phyloP scores from a whole-genome alignment of 2,329 filamentous ascomycete genomes.

The Xylariaceae sp. region DNA sequence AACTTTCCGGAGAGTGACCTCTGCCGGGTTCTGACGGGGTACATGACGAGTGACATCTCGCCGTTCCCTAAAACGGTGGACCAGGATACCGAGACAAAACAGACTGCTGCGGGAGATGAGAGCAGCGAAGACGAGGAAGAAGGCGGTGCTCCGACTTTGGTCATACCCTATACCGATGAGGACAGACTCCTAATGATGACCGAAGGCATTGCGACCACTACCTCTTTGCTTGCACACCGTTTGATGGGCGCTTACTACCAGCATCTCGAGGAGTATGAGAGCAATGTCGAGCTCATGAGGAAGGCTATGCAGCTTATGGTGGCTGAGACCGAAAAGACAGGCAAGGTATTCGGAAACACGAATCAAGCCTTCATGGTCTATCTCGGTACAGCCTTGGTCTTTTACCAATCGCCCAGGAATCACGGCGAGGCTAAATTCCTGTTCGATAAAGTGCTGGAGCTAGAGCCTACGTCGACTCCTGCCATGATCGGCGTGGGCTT shows the following conservation, averaged over 20 bases:
- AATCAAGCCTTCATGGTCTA: conserved; percentile 67
- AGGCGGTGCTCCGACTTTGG: conserved; percentile 43
- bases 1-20: conserved; percentile 83
- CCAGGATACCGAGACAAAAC: conserved; percentile 9
- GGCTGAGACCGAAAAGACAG: conserved; percentile 57
- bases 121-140: conserved; percentile 54
- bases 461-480: conserved; percentile 67
- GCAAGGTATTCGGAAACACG: conserved; percentile 60
- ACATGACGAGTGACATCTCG: conserved; percentile 73
- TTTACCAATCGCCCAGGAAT: conserved; percentile 82
- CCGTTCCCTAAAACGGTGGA: conserved; percentile 55
- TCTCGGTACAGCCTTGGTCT: conserved; percentile 81
- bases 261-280: conserved; percentile 77
- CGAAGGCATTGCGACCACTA: conserved; percentile 57
- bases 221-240: conserved; percentile 75
- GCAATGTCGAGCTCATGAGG: conserved; percentile 69
- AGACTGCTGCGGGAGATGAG: conserved; percentile 29
- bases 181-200: conserved; percentile 77
- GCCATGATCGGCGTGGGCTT: conserved; percentile 86
- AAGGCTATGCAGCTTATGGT: conserved; percentile 59
- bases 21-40: conserved; percentile 73
- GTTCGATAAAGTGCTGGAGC: conserved; percentile 72
- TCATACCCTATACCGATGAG: conserved; percentile 59
- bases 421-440: conserved; percentile 82
- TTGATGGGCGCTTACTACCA: conserved; percentile 79